phyloP scores from a whole-genome alignment of 805 yeast species.

The Hyphopichia homilentoma region DNA sequence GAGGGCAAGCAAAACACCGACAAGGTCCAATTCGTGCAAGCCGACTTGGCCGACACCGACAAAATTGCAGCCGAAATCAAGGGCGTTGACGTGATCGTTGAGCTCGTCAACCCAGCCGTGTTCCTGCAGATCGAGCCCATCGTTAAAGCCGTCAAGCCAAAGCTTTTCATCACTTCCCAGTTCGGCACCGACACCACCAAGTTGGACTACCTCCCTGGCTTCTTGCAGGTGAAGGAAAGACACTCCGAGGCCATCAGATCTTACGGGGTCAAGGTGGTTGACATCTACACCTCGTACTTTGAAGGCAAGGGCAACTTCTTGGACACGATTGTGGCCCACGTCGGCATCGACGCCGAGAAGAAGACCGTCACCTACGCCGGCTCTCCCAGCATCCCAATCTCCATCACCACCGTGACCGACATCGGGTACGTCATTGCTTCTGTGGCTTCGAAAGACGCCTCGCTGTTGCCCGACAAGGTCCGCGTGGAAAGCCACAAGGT shows the following conservation, averaged over 20 bases:
- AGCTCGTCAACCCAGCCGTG: conserved; percentile 31
- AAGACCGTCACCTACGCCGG: conserved; percentile 38
- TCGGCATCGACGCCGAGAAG: conserved; percentile 34
- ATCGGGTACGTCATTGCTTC: conserved; percentile 43
- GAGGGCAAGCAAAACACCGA: conserved; percentile 28
- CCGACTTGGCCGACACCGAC: conserved; percentile 18
- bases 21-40: conserved; percentile 36
- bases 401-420: conserved; percentile 37
- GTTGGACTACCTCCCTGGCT: conserved; percentile 27
- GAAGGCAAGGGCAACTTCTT: conserved; percentile 30
- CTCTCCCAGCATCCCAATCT: conserved; percentile 30
- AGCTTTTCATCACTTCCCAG: conserved; percentile 57
- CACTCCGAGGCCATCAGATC: conserved; percentile 39
- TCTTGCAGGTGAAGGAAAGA: conserved; percentile 26
- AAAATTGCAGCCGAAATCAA: conserved; percentile 33
- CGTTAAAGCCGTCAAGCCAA: conserved; percentile 40
- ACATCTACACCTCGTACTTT: conserved; percentile 38
- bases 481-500: conserved; percentile 41
- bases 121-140: conserved; percentile 35
- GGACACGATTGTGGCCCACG: conserved; percentile 29
- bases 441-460: conserved; percentile 33
- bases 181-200: conserved; percentile 47
- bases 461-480: conserved; percentile 40
- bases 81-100: conserved; percentile 51
- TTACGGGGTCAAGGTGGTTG: conserved; percentile 46